These are phyloP conservation scores for Citrus unshiu DNA, from an alignment of 345 rosid species.

Conservation along the genomic window DNA sequence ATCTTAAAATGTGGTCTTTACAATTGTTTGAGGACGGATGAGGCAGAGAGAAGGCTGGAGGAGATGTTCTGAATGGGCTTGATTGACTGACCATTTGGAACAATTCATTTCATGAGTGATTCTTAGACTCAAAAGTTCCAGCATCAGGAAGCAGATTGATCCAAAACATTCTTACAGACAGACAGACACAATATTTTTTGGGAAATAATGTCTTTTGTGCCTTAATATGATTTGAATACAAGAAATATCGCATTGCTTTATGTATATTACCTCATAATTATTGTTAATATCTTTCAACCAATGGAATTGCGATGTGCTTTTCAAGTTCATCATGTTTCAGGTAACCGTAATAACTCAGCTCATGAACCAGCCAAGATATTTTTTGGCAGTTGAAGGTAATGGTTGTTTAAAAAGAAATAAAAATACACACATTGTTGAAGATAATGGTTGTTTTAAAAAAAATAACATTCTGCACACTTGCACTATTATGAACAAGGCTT, in stretches of 20 bases:
- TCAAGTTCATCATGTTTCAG: no score
- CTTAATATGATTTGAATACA: conserved; percentile 6
- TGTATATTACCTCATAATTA: not conserved
- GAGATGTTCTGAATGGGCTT: conserved; percentile 34
- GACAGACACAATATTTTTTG: not conserved
- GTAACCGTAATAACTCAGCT: no score
- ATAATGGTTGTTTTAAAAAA: no score
- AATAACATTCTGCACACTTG: no score
- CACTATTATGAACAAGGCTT: no score
- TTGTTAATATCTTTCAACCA: no score
- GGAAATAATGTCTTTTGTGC: not conserved
- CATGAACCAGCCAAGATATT: no score
- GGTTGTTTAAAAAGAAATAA: no score
- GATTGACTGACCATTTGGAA: conserved; percentile 2
- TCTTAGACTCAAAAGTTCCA: not conserved
- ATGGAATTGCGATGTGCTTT: no score
- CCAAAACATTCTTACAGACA: conserved; percentile 3
- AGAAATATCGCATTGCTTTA: not conserved
- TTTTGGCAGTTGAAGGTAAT: no score
- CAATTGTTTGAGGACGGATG: conserved; percentile 28
- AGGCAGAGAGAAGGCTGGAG: conserved; percentile 36
- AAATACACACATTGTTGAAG: no score
- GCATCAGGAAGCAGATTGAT: not conserved
- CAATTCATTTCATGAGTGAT: conserved; percentile 1
- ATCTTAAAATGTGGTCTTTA: conserved; percentile 37